Base-by-base conservation (phyloP, 805 yeast species). In the Yarrowia yakushimensis region DNA sequence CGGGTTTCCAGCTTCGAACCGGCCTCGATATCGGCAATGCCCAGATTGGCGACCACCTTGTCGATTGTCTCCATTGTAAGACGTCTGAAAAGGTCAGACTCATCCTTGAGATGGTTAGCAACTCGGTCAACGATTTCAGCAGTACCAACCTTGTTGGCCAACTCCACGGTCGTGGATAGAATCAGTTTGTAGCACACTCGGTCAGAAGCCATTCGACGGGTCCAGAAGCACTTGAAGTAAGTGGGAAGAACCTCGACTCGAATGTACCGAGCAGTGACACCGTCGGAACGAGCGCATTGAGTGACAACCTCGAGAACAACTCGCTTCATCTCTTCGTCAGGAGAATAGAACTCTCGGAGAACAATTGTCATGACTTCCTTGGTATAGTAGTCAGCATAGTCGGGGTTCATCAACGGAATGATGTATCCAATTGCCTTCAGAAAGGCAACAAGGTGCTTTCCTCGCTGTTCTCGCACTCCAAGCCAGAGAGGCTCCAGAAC, bases 251-350 rank as follows among this genome's bases (percentile, higher is more conserved):
- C 79, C 22, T 83, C 82, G 7, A 77, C 79, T 43, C 77, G 74
- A 25, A 86, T 70, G 65, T 81, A 83, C 25, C 73, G 73, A 5
- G 79, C 73, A 15, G 76, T 77, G 13, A 89, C 78, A 12, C 83
- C 83, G 12, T 82, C 85, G 1, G 88, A 78, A 1, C 82, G 73
- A 13, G 90, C 83, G 67, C 94, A 83, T 64, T 82, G 85, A 61
- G 81, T 85, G 30, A 92, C 75, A 8, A 89, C 88, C 30, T 79
- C 76, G 64, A 94, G 72, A 2, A 92, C 87, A 0, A 91, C 81
- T 64, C 81, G 81, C 68, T 83, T 84, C 93, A 92, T 88, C 54
- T 91, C 97, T 65, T 88, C 96, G 69, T 90, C 97, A 0, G 94
- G 91, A 0, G 96, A 83, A 34, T 77, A 72, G 68, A 90, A 88